Conservation (phyloP, 495 filamentous ascomycete species). For the Tuber umbilicatum region DNA sequence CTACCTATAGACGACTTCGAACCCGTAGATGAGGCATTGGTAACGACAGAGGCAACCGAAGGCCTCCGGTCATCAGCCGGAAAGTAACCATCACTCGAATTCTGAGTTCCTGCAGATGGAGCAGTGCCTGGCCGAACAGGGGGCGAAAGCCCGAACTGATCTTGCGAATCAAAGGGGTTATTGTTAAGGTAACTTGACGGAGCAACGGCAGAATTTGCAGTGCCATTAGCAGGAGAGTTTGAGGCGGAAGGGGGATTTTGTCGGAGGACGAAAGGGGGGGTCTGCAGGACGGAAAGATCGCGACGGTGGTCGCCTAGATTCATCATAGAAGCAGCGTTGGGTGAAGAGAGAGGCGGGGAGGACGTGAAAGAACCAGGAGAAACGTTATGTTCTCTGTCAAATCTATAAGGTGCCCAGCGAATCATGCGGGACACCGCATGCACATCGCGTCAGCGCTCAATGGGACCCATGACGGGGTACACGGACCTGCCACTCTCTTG, state of each 20-base stretch:
- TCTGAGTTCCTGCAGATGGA: constrained; percentile 47
- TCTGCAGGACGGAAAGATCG: constrained; percentile 63
- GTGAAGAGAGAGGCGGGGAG: constrained; percentile 42
- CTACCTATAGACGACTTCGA: constrained; percentile 64
- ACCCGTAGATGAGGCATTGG: constrained; percentile 81
- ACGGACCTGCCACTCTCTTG: constrained; percentile 5
- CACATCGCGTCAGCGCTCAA: constrained; percentile 39
- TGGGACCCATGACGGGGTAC: constrained; percentile 34
- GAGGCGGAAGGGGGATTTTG: constrained; percentile 39
- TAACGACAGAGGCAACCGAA: constrained; percentile 76
- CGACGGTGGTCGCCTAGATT: constrained; percentile 55
- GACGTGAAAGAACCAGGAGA: constrained; percentile 42
- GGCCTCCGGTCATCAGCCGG: constrained; percentile 71
- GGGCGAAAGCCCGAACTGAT: constrained; percentile 54
- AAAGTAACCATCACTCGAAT: constrained; percentile 56
- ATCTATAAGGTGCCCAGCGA: constrained; percentile 35
- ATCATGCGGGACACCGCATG: constrained; percentile 32
- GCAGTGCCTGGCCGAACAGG: constrained; percentile 60
- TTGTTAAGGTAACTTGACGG: constrained; percentile 46
- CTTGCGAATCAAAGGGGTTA: constrained; percentile 37
- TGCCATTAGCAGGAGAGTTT: constrained; percentile 50
- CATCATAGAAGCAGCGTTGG: constrained; percentile 45
- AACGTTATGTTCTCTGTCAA: constrained; percentile 42
- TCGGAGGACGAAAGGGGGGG: constrained; percentile 44
- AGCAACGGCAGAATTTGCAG: constrained; percentile 51